Conservation (phyloP, 1,139 yeast species). For the Magnusiomyces clavatus region DNA sequence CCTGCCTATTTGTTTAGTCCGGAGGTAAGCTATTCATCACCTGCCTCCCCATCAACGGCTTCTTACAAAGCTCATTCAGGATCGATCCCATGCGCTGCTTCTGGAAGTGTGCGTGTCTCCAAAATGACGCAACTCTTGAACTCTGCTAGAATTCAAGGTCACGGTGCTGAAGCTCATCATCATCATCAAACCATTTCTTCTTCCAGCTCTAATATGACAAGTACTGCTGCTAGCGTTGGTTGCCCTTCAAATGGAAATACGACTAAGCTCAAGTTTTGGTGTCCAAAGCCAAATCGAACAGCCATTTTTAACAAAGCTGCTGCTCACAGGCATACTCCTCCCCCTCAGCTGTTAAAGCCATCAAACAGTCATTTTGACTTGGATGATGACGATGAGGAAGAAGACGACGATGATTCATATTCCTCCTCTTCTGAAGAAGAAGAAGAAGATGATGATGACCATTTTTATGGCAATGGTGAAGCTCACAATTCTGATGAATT, state of each 20-base stretch:
- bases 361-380: neutral
- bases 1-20: too few species aligned
- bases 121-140: too few species aligned
- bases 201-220: neutral
- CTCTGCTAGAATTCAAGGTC: too few species aligned
- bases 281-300: neutral
- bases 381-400: slow-evolving; percentile 3
- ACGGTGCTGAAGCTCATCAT: neutral
- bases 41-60: too few species aligned
- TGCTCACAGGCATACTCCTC: slow-evolving; percentile 4
- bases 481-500: neutral
- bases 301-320: slow-evolving; percentile 4
- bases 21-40: too few species aligned
- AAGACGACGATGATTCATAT: neutral
- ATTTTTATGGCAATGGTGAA: neutral
- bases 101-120: too few species aligned
- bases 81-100: too few species aligned
- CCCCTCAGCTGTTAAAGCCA: slow-evolving; percentile 1
- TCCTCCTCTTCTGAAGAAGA: neutral
- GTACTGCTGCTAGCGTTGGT: neutral
- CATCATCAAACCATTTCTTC: neutral
- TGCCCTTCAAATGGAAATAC: neutral
- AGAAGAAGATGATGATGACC: neutral
- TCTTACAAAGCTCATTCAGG: too few species aligned
- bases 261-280: neutral